Conservation (phyloP, 257 asterid species). For the Capsicum chinense region DNA sequence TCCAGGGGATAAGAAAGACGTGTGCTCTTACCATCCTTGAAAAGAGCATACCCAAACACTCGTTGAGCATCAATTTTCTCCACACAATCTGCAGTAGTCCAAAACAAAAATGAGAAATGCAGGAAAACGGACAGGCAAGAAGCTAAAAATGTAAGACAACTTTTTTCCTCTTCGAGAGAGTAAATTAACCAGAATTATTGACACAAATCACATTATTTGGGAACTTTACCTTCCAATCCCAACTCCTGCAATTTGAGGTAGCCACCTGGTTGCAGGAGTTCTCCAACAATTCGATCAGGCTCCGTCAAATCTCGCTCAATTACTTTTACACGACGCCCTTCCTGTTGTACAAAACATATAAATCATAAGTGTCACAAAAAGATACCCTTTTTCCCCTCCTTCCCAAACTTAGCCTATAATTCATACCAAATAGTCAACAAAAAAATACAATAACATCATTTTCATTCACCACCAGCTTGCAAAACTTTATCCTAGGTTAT, state of each 20-base stretch:
- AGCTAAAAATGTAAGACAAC: background rate
- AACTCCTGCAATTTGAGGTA: constrained; percentile 84
- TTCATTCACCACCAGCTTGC: background rate
- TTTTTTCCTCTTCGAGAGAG: background rate
- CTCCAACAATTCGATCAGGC: constrained; percentile 95
- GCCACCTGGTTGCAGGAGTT: constrained; percentile 93
- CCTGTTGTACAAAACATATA: constrained; percentile 49
- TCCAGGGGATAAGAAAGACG: constrained; percentile 84
- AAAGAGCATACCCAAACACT: constrained; percentile 86
- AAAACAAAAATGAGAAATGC: constrained; percentile 16
- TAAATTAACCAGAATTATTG: background rate
- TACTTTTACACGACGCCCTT: constrained; percentile 77
- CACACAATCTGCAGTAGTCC: constrained; percentile 64
- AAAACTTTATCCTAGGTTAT: background rate
- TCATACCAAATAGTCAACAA: background rate
- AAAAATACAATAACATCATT: background rate
- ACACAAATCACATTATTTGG: background rate
- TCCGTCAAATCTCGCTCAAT: constrained; percentile 89
- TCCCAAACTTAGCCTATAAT: background rate
- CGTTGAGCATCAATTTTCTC: constrained; percentile 89
- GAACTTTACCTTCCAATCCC: constrained; percentile 72
- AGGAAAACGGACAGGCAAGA: constrained; percentile 16
- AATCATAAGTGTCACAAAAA: background rate
- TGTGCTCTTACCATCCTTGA: constrained; percentile 89
- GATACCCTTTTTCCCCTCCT: background rate